Evolutionary conservation across 2,329 filamentous ascomycete genomes (phyloP), one percentile per base, ranked within the genome.

Genomic region (Neobulgaria alba): DNA sequence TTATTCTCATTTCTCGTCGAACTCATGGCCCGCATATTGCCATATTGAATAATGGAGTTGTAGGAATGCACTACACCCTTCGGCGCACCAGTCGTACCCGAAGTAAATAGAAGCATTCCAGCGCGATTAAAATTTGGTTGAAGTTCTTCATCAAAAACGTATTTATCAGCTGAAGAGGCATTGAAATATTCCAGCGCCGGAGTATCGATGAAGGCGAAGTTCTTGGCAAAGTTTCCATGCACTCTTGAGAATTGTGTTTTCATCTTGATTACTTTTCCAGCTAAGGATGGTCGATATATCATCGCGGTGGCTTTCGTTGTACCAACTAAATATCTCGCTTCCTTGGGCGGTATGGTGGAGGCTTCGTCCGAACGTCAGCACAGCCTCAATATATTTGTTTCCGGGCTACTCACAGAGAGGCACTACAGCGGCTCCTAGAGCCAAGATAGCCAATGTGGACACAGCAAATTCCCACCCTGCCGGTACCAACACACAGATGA

Each of bases 401-500:
- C 23, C 7, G 23, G 23, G 12, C 23, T 26, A 23, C 33, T 21
- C 19, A 36, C 33, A 23, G 8, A 36, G 9, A 9, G 33, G 33
- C 3, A 20, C 7, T 4, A 23, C 15, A 3, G 33, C 33, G 5
- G 33, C 33, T 8, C 33, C 33, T n/a, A 36, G 14, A 3, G 33
- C 33, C 19, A 36, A 15, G 18, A 36, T 36, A 3, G 33, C 33
- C 15, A 36, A 19, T n/a, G 21, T 23, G 15, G 18, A 36, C 4
- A 36, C 33, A 12, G 19, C 21, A 23, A 21, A 36, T n/a, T 36
- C 33, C 33, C 33, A 36, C 4, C 33, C 33, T 9, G 33, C 17
- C 5, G 33, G 17, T 3, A 20, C 18, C 8, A 36, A 19, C 5
- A 36, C 19, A n/a, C 18, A 36, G 18, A 36, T 36, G 19, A 36